Base-by-base conservation (phyloP, 306 rosid genomes). In the Ammopiptanthus mongolicus region DNA sequence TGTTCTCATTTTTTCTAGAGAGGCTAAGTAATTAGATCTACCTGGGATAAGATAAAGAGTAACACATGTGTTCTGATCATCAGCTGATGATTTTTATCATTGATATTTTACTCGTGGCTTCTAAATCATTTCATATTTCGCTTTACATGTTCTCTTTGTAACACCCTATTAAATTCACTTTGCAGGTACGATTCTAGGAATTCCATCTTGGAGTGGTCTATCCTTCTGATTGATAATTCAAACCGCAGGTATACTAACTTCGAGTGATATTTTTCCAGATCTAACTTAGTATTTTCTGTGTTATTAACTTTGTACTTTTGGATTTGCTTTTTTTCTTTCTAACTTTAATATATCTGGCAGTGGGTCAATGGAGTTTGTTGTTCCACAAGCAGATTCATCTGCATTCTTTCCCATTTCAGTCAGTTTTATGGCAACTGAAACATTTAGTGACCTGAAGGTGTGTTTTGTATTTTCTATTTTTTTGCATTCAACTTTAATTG, bases 321-420 rank as follows among this genome's bases (percentile, higher is more conserved):
- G 9, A 71, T 18, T 12, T 62, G 52, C 39, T 44, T 44, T 87
- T 65, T 42, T 84, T 44, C 28, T 3, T 51, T 81, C 69, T 78
- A 68, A 77, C 69, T 42, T 73, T 14, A 47, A 10, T 77, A 57
- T 37, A 36, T 53, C 73, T 87, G 77, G 77, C 96, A 95, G 98
- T 81, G 97, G 98, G 63, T 88, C 97, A 1, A 77, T 91, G 97
- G 97, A 91, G 79, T 95, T 95, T 76, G 97, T 91, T 77, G 96
- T 95, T 85, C 97, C 97, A 14, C 90, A 83, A 56, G 85, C 91
- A 13, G 97, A 95, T 77, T 82, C 98, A 71, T 91, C 97, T 15
- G 72, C 83, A 56, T 94, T 94, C 82, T 91, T 94, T 74, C 97
- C 97, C 63, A 91, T 94, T 75, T 91, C 97, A 63, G 94, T 91